Conservation (phyloP, 2,329 filamentous ascomycete genomes). For the Trichoderma hamatum region DNA sequence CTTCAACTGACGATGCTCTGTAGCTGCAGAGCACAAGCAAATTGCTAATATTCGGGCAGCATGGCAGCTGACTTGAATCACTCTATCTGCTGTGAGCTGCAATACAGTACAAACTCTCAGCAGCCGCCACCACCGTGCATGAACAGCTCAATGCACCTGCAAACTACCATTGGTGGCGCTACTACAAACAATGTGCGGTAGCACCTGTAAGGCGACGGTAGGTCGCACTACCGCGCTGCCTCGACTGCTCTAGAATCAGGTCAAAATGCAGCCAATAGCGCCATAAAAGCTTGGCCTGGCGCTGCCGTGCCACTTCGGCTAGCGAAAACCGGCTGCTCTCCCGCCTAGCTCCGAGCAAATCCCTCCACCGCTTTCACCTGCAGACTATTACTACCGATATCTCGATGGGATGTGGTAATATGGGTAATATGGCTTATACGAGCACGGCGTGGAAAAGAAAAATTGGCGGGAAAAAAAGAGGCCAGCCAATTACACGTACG, state of each 20-base stretch:
- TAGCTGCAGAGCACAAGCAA: too few species aligned
- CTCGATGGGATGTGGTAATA: not conserved
- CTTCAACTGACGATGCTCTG: not conserved
- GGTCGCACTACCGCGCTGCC: not conserved
- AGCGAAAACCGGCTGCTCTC: conserved; percentile 18
- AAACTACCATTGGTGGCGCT: too few species aligned
- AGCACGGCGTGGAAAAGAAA: not conserved
- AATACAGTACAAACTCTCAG: not conserved
- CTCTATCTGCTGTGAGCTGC: not conserved
- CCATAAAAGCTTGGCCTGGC: conserved; percentile 5
- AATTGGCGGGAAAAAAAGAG: not conserved
- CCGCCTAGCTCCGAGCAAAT: conserved; percentile 7
- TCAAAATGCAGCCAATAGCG: conserved; percentile 9
- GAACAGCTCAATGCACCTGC: not conserved
- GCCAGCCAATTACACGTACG: not conserved
- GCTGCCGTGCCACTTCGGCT: conserved; percentile 17
- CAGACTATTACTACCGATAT: not conserved
- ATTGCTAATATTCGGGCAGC: too few species aligned
- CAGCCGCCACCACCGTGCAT: not conserved
- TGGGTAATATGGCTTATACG: not conserved
- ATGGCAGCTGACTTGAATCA: not conserved
- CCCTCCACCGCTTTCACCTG: conserved; percentile 14
- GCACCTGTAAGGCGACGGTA: not conserved
- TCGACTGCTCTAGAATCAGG: conserved; percentile 16
- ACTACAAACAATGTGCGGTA: not conserved